A percentile compares a stretch with the other conserved stretches of the same genome.
Conservation (phyloP, 164 flowering plant species). For the Stephania japonica region DNA sequence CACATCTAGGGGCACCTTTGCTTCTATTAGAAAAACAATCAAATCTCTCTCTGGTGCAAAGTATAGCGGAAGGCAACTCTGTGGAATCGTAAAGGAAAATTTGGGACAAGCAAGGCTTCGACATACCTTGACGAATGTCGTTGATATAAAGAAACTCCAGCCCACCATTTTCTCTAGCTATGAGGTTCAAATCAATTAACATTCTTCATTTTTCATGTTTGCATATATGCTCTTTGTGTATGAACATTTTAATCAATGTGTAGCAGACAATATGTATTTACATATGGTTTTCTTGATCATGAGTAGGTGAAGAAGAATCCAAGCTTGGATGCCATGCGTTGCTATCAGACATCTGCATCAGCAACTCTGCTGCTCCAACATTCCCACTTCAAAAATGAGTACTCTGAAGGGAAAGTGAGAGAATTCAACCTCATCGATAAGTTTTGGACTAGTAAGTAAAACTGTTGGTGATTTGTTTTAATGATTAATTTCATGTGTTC, state of each 20-base stretch:
- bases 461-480: not conserved
- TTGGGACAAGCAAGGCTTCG: slow-evolving; percentile 9
- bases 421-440: slow-evolving; percentile 32
- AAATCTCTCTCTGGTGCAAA: too few relatives aligned
- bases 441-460: too few relatives aligned
- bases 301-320: slow-evolving; percentile 24
- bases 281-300: too few relatives aligned
- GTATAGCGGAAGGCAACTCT: slow-evolving; percentile 21
- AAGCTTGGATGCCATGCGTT: slow-evolving; percentile 24
- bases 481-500: not conserved
- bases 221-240: too few relatives aligned
- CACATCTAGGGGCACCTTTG: too few relatives aligned
- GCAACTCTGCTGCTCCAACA: slow-evolving; percentile 38
- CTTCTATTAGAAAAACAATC: too few relatives aligned
- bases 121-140: slow-evolving; percentile 21
- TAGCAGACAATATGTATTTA: too few relatives aligned
- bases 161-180: too few relatives aligned
- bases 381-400: slow-evolving; percentile 22
- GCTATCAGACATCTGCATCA: slow-evolving; percentile 34
- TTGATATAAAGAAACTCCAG: slow-evolving; percentile 24
- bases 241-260: too few relatives aligned
- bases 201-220: too few relatives aligned
- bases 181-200: too few relatives aligned
- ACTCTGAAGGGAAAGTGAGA: slow-evolving; percentile 15
- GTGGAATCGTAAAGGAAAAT: not conserved